A percentile compares a stretch with the other conserved stretches of the same genome.
phyloP scores from a whole-genome alignment of 257 asterid species.

The Salvia hispanica region DNA sequence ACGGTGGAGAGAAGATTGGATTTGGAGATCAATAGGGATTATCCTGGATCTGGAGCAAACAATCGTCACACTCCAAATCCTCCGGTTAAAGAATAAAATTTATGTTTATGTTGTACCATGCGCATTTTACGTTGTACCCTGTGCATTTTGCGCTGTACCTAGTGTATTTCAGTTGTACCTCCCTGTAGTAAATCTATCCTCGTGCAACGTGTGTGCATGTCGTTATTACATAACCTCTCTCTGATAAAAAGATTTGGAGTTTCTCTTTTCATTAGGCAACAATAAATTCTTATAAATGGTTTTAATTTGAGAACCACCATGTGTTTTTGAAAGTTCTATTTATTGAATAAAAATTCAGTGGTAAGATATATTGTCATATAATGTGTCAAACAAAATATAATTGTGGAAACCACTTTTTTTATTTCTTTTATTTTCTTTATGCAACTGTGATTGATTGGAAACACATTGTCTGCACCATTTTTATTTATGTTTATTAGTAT shows the following conservation, averaged over 20 bases:
- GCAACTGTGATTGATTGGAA: no score
- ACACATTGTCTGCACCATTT: no score
- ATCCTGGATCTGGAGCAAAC: constrained; percentile 49
- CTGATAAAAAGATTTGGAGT: no score
- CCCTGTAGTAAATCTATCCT: constrained; percentile 9
- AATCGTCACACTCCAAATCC: constrained; percentile 48
- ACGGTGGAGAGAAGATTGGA: constrained; percentile 35
- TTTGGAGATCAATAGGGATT: constrained; percentile 40
- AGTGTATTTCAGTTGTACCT: not conserved
- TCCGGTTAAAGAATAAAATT: constrained; percentile 32
- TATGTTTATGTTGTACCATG: not conserved
- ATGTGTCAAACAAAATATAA: no score
- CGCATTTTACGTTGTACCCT: not conserved
- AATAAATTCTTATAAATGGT: no score
- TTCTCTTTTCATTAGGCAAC: no score
- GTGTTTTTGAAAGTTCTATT: constrained; percentile 11
- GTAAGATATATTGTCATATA: no score
- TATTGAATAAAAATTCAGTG: not conserved
- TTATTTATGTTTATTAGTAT: not conserved
- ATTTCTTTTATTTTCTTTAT: no score
- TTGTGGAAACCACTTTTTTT: no score
- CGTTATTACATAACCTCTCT: no score
- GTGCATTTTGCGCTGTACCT: constrained; percentile 1
- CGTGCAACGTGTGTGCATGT: not conserved
- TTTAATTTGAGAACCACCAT: no score